Conservation (phyloP, 805 yeast genomes). For the Phaffomyces antillensis region DNA sequence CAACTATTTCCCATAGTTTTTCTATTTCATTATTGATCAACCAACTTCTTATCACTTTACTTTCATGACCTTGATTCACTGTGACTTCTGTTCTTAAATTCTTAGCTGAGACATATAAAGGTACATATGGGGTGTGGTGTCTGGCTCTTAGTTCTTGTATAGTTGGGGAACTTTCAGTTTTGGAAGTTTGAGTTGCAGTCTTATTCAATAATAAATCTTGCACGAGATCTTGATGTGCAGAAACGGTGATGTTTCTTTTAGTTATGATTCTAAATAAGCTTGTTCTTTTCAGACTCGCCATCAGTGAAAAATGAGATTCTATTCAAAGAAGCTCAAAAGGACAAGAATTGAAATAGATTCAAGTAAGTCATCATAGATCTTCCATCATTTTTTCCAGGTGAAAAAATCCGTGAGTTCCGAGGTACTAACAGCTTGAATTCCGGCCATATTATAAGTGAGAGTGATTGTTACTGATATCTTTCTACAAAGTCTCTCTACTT, state of each 20-base stretch:
- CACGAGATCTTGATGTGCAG: too few species aligned
- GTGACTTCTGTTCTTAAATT: not conserved
- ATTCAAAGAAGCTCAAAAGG: not conserved
- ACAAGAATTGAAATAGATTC: not conserved
- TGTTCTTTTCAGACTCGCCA: too few species aligned
- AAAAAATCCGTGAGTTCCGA: not conserved
- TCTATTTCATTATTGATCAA: not conserved
- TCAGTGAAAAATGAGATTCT: too few species aligned
- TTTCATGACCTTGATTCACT: not conserved
- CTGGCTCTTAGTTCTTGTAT: not conserved
- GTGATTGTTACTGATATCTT: too few species aligned
- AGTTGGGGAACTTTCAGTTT: too few species aligned
- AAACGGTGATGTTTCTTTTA: too few species aligned
- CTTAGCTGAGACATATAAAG: not conserved
- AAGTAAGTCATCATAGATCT: not conserved
- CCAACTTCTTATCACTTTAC: slow-evolving; percentile 1
- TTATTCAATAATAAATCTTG: too few species aligned
- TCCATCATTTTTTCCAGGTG: not conserved
- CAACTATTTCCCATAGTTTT: not conserved
- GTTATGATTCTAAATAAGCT: too few species aligned
- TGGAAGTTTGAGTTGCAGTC: too few species aligned
- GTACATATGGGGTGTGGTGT: not conserved
- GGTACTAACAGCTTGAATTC: not conserved
- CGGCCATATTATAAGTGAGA: not conserved
- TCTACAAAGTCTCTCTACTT: too few species aligned